These are phyloP conservation scores for Aspergillus uvarum DNA, from an alignment of 2,329 filamentous ascomycete species.

Conservation along the genomic window DNA sequence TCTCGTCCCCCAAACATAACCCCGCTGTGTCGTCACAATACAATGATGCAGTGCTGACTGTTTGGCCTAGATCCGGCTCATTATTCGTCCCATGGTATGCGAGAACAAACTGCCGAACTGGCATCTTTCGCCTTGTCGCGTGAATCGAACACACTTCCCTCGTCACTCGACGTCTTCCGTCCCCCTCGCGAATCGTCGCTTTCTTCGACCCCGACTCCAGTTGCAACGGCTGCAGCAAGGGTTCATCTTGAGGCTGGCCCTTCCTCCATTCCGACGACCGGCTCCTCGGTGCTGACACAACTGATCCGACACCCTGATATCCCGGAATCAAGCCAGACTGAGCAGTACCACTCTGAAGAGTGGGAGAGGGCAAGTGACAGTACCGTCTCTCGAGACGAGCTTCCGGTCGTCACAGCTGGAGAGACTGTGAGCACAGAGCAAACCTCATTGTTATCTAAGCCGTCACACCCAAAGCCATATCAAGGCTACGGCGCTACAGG, in stretches of 20 bases:
- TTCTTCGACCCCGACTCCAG: slow-evolving; percentile 25
- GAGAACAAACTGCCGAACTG: slow-evolving; percentile 83
- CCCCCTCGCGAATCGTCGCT: slow-evolving; percentile 8
- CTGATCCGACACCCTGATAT: slow-evolving; percentile 48
- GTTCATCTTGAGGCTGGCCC: slow-evolving; percentile 18
- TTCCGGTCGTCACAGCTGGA: slow-evolving; percentile 11
- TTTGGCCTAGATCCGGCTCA: slow-evolving; percentile 63
- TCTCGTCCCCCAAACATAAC: background rate
- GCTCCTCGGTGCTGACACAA: slow-evolving; percentile 51
- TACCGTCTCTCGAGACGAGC: slow-evolving; percentile 14
- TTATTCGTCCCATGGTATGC: slow-evolving; percentile 72
- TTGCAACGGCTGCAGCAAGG: slow-evolving; percentile 14
- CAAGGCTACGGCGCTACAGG: slow-evolving; percentile 31
- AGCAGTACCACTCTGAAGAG: background rate
- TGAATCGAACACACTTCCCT: slow-evolving; percentile 29
- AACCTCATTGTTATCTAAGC: slow-evolving; percentile 37
- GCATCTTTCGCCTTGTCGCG: slow-evolving; percentile 73
- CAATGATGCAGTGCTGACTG: slow-evolving; percentile 21
- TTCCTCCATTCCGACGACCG: slow-evolving; percentile 25
- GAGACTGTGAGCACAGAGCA: slow-evolving; percentile 35
- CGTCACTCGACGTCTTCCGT: slow-evolving; percentile 32
- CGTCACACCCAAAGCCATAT: slow-evolving; percentile 27
- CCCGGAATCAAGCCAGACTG: slow-evolving; percentile 20
- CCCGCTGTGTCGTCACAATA: background rate
- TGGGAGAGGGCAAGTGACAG: slow-evolving; percentile 19